Evolutionary conservation across 768 basidiomycete genomes (phyloP).

Genomic region (Agrocybe chaxingu): DNA sequence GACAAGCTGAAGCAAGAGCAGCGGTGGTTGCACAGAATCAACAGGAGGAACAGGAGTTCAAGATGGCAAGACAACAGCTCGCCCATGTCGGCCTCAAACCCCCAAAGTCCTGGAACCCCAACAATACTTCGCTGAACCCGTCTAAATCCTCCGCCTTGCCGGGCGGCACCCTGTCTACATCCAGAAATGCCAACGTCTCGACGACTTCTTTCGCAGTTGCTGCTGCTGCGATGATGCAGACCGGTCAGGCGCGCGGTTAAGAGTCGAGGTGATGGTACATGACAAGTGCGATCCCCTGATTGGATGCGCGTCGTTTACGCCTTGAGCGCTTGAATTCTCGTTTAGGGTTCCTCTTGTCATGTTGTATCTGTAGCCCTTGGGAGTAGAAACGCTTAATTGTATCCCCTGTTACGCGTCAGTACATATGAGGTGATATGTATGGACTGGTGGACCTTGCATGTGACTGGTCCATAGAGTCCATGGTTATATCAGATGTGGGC

Average conservation of each 20-base stretch:
- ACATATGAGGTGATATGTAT: background rate
- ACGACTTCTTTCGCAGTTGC: constrained; percentile 16
- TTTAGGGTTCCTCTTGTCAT: constrained; percentile 12
- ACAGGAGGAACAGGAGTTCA: constrained; percentile 79
- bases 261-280: background rate
- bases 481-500: background rate
- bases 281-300: constrained; percentile 1
- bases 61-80: constrained; percentile 74
- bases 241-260: constrained; percentile 13
- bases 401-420: background rate
- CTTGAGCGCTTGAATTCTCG: background rate
- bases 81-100: constrained; percentile 72
- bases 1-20: constrained; percentile 80
- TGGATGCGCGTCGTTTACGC: constrained; percentile 3
- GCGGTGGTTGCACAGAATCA: constrained; percentile 77
- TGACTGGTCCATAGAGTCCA: background rate
- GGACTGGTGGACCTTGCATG: background rate
- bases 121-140: constrained; percentile 29
- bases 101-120: constrained; percentile 72
- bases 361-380: constrained; percentile 11
- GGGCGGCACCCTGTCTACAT: constrained; percentile 7
- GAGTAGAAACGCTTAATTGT: background rate
- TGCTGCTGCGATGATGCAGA: constrained; percentile 16
- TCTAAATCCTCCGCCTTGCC: constrained; percentile 16
- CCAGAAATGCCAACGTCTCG: constrained; percentile 6